Conservation (phyloP, 495 filamentous ascomycete species). For the Lentithecium fluviatile region DNA sequence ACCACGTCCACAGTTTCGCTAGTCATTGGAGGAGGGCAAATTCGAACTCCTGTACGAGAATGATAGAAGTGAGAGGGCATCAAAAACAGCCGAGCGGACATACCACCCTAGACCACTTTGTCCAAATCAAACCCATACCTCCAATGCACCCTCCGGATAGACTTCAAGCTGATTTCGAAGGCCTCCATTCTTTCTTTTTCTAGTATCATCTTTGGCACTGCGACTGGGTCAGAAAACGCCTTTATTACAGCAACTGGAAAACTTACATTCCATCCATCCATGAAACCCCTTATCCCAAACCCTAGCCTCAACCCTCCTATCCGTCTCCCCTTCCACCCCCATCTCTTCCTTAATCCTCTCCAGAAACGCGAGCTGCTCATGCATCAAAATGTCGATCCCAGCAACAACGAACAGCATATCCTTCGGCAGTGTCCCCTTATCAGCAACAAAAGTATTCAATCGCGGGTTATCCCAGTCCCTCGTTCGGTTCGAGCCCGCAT, state of each 20-base stretch:
- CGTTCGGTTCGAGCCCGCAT: slow-evolving; percentile 32
- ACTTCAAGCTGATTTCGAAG: slow-evolving; percentile 1
- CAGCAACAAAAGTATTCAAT: slow-evolving; percentile 38
- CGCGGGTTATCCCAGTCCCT: slow-evolving; percentile 12
- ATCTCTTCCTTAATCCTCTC: slow-evolving; percentile 32
- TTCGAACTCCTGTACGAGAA: too few relatives aligned
- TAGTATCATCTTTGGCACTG: slow-evolving; percentile 11
- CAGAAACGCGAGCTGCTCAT: slow-evolving; percentile 38
- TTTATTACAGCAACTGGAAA: not conserved
- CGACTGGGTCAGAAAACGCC: not conserved
- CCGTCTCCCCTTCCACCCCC: slow-evolving; percentile 2
- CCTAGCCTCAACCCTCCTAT: slow-evolving; percentile 29
- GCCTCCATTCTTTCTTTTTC: slow-evolving; percentile 17
- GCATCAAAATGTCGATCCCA: slow-evolving; percentile 37
- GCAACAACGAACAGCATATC: slow-evolving; percentile 36
- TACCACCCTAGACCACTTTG: not conserved
- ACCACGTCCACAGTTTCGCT: too few relatives aligned
- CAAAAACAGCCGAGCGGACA: too few relatives aligned
- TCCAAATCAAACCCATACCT: not conserved
- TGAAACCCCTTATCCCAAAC: slow-evolving; percentile 41
- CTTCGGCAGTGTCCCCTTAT: slow-evolving; percentile 25
- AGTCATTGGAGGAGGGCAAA: too few relatives aligned
- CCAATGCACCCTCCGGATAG: slow-evolving; percentile 3
- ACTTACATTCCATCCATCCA: slow-evolving; percentile 44
- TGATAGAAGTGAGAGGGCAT: too few relatives aligned